Base-by-base conservation (phyloP, 257 asterid species). In the Forsythia suspensa region DNA sequence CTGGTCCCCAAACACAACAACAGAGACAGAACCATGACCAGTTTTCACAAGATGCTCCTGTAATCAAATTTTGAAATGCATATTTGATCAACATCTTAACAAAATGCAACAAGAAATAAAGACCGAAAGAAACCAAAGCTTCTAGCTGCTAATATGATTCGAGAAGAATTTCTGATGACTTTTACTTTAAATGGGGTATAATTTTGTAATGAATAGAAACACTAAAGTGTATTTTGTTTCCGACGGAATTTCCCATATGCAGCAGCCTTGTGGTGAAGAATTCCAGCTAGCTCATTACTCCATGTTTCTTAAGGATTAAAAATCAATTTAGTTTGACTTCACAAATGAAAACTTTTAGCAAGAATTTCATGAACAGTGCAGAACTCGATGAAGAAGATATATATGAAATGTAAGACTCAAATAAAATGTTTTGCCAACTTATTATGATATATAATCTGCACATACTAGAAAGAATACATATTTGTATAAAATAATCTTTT, bases 41-140 rank as follows among this genome's bases (percentile, higher is more conserved):
- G 99, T 96, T 87, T 94, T 92, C 72, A 96, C 91, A 79, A 90
- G 82, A 83, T 94, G 96, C 86, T 96, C 99, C 98, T 96, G 97
- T 79, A 82, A 72, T 71, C 51, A 82, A 83, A 80, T 80, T 43
- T 71, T 2, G 55, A 79, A 84, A 82, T 71, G 63, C 75, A 75
- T 48, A 76, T 77, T 67, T 76, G 42, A 85, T 85, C 81, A 86
- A 73, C 75, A 61, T 73, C 39, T 51, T 67, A 44, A 71, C n/a
- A 72, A 34, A 76, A 79, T 63, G 39, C 44, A 38, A 55, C 72
- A 76, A 55, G 70, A 24, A 24, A 80, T 77, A 63, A 55, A 79
- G 20, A 79, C 36, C 77, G 76, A 82, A 65, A 63, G 75, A 80
- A 18, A 61, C 73, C 76, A 79, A 84, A 88, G 79, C 79, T 24